A percentile compares a stretch with the other conserved stretches of the same genome.
Conservation (phyloP, 768 basidiomycete species). For the Chalciporus sphaerocephalus region DNA sequence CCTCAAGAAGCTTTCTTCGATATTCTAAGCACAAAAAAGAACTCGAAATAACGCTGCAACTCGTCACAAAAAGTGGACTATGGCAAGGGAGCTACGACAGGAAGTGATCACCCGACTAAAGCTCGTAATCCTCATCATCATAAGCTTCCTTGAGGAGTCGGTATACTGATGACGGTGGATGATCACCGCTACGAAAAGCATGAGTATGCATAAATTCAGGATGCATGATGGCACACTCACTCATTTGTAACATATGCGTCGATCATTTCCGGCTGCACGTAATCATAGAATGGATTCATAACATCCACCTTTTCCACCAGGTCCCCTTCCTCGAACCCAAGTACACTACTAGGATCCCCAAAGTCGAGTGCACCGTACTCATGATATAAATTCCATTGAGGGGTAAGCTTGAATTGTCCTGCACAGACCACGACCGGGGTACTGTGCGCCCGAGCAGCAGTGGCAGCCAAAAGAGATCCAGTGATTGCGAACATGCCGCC, state of each 20-base stretch:
- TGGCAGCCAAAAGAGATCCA: conserved; percentile 79
- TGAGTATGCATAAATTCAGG: conserved; percentile 5
- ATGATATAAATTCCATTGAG: conserved; percentile 83
- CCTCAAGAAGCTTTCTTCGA: conserved; percentile 97
- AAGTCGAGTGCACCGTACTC: conserved; percentile 83
- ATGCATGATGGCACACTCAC: conserved; percentile 52
- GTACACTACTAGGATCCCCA: conserved; percentile 62
- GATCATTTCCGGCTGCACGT: conserved; percentile 87
- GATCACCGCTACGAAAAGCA: conserved; percentile 68
- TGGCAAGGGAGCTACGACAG: neutral
- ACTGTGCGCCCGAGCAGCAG: conserved; percentile 83
- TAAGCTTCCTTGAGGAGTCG: conserved; percentile 91
- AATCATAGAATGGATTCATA: conserved; percentile 94
- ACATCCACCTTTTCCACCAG: conserved; percentile 87
- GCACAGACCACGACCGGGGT: conserved; percentile 92
- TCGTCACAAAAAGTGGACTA: conserved; percentile 1
- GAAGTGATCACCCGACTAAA: conserved; percentile 29
- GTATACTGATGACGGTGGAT: conserved; percentile 92
- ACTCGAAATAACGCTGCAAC: conserved; percentile 14
- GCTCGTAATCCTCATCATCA: conserved; percentile 88
- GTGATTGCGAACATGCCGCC: conserved; percentile 91
- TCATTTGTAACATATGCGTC: conserved; percentile 96
- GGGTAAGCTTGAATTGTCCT: conserved; percentile 95
- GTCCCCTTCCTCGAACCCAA: conserved; percentile 71
- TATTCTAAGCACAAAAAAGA: conserved; percentile 68